Evolutionary conservation across 2,329 filamentous ascomycete species (phyloP), one percentile per base, ranked within the genome.

Genomic region (Beauveria medogensis): DNA sequence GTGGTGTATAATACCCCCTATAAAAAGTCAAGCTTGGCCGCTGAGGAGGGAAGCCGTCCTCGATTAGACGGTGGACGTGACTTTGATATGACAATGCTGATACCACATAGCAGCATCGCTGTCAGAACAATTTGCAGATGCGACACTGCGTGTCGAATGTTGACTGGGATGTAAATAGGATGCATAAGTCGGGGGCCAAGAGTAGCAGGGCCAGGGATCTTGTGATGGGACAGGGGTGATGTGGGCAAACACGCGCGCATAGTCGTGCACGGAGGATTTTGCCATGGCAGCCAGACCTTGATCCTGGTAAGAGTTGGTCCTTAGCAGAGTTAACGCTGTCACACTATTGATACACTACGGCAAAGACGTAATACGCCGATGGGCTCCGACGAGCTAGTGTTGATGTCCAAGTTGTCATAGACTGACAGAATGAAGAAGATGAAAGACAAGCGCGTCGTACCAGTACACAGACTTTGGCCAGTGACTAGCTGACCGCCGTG

Each of bases 1-100:
- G 53, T 57, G 55, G n/a, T 44, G 40, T 57, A 57, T 57, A 57
- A 57, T 48, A 57, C 43, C 55, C 43, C 41, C n/a, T 48, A 57
- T 48, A 57, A 16, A 16, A 48, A 10, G 34, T 40, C 28, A 40
- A 48, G 43, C n/a, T 52, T 16, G 7, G 34, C 34, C 34, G 16
- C 34, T 37, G 34, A 3, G 34, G 12, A 16, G 34, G 34, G 34
- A 37, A 16, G 12, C 14, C 34, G 18, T 43, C 18, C 41, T 43
- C 41, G 18, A 20, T 20, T 43, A 10, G 41, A 43, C 41, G 8
- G n/a, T 37, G 5, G 34, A 37, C 34, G 34, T 37, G 34, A 37
- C 14, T 10, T 16, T 5, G 34, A 14, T 37, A 14, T 16, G 5
- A 37, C 34, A 37, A 37, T 37, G 34, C 34, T 37, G 34, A 37